Evolutionary conservation across 2,329 filamentous ascomycete genomes (phyloP).

Genomic region (Plenodomus lindquistii): DNA sequence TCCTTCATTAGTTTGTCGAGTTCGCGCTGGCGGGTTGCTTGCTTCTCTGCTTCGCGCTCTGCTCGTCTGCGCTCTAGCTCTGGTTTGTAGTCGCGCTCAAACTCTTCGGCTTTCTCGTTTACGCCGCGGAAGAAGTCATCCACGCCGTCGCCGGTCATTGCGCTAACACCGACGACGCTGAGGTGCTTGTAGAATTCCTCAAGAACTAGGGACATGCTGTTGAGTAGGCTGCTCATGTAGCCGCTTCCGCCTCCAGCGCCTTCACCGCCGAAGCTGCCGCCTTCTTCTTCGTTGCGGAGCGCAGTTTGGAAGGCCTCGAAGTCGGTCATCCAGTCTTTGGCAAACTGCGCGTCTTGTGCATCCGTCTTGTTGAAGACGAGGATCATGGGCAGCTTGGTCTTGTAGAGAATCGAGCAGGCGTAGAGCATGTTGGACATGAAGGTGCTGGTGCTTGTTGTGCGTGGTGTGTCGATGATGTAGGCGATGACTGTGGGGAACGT

Average conservation of each 20-base stretch:
- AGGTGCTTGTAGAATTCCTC: constrained; percentile 97
- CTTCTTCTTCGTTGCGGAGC: constrained; percentile 76
- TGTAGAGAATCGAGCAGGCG: constrained; percentile 97
- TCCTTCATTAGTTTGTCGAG: constrained; percentile 93
- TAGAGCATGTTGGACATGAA: constrained; percentile 99
- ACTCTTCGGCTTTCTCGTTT: constrained; percentile 83
- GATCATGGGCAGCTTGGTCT: constrained; percentile 98
- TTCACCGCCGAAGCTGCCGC: constrained; percentile 76
- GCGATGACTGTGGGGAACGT: constrained; percentile 96
- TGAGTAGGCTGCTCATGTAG: constrained; percentile 94
- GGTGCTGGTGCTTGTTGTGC: constrained; percentile 88
- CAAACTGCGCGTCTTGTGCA: constrained; percentile 86
- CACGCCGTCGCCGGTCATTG: constrained; percentile 88
- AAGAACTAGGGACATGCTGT: constrained; percentile 96
- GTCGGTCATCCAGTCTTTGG: constrained; percentile 99
- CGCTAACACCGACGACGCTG: constrained; percentile 89
- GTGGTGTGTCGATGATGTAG: constrained; percentile 95
- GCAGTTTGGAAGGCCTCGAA: constrained; percentile 95
- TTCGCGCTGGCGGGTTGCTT: constrained; percentile 74
- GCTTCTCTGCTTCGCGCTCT: constrained; percentile 76
- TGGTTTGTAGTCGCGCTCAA: constrained; percentile 86
- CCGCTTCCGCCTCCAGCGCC: constrained; percentile 73
- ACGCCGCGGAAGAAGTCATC: constrained; percentile 94
- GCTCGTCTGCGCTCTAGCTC: constrained; percentile 80
- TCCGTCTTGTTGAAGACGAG: constrained; percentile 99